Evolutionary conservation across 2,329 filamentous ascomycete genomes (phyloP).

Genomic region (Calcarisporium arbuscula): DNA sequence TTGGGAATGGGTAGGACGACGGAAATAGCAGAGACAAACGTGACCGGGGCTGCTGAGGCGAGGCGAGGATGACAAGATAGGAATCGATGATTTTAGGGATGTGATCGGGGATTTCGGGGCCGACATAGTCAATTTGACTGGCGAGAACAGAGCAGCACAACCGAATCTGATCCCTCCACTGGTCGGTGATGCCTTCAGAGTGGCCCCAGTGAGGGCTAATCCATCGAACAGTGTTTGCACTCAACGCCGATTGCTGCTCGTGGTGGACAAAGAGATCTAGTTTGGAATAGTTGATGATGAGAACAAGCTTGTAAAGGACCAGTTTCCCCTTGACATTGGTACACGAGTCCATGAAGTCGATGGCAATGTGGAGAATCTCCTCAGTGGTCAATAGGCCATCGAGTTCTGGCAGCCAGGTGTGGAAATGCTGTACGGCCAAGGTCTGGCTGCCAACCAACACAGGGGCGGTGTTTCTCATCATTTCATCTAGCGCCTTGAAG

Average conservation of each 20-base stretch:
- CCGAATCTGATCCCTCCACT: conserved; percentile 89
- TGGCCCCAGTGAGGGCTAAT: conserved; percentile 90
- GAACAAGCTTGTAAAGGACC: conserved; percentile 81
- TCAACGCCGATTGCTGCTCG: conserved; percentile 66
- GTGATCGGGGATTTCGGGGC: conserved; percentile 78
- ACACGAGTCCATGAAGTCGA: conserved; percentile 92
- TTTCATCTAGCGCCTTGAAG: conserved; percentile 80
- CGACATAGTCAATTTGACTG: conserved; percentile 72
- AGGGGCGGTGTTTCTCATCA: conserved; percentile 84
- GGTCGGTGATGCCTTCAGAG: conserved; percentile 64
- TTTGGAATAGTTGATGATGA: conserved; percentile 87
- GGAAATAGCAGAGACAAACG: conserved; percentile 86
- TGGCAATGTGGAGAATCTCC: conserved; percentile 85
- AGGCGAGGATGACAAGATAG: conserved; percentile 67
- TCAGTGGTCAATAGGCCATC: conserved; percentile 67
- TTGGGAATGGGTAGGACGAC: conserved; percentile 80
- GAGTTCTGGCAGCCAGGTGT: conserved; percentile 94
- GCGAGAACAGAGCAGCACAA: conserved; percentile 90
- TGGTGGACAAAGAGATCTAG: conserved; percentile 74
- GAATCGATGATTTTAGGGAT: conserved; percentile 88
- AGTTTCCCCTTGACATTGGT: conserved; percentile 82
- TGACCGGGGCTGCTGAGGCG: conserved; percentile 47
- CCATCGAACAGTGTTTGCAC: conserved; percentile 82
- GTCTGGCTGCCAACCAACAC: conserved; percentile 92
- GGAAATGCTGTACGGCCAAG: conserved; percentile 90